Conservation (phyloP, 179 eudicot species). For the Camellia oleifera region DNA sequence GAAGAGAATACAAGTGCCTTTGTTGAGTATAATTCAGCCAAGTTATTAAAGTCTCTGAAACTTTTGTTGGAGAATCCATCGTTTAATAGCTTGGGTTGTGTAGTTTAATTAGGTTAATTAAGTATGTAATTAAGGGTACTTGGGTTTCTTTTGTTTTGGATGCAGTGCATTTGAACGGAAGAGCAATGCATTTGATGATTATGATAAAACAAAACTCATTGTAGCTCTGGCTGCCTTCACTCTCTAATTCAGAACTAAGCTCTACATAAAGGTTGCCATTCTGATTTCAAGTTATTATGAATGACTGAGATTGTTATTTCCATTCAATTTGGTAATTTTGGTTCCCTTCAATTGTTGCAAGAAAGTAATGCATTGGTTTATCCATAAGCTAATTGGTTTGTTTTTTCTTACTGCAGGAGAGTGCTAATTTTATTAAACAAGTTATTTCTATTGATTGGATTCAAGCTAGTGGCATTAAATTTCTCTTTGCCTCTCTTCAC, state of each 20-base stretch:
- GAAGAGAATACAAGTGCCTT: not conserved
- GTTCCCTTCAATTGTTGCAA: not conserved
- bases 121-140: not conserved
- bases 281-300: not conserved
- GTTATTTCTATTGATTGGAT: constrained; percentile 57
- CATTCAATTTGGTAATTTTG: not conserved
- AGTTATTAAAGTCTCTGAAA: not conserved
- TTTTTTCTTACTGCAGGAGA: constrained; percentile 47
- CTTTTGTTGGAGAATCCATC: not conserved
- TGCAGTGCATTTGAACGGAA: constrained; percentile 38
- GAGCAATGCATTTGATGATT: constrained; percentile 42
- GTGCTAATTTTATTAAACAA: constrained; percentile 39
- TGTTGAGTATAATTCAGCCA: not conserved
- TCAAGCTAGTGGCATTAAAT: constrained; percentile 51
- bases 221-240: constrained; percentile 62
- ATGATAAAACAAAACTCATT: constrained; percentile 37
- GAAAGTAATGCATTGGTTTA: constrained; percentile 4
- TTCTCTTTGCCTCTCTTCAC: constrained; percentile 55
- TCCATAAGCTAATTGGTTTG: constrained; percentile 20
- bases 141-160: constrained; percentile 13
- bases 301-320: not conserved
- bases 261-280: constrained; percentile 48
- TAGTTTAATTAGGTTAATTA: constrained; percentile 2
- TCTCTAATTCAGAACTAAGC: constrained; percentile 55
- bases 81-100: not conserved